Percentiles rank a stretch among this genome's conserved stretches.
phyloP scores from a whole-genome alignment of 305 asterid species.

The Fraxinus latifolia region DNA sequence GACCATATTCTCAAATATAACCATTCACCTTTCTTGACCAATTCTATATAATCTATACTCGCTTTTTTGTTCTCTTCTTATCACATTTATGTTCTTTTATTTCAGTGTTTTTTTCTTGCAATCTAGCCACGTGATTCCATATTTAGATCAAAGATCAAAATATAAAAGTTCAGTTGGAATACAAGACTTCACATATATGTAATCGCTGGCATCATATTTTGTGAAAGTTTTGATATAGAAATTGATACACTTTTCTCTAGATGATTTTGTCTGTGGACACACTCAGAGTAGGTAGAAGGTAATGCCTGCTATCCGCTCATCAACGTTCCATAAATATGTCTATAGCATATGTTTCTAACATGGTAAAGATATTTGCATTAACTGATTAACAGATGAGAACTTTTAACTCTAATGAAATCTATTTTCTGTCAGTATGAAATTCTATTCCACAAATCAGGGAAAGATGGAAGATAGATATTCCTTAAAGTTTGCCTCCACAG shows the following conservation, averaged over 20 bases:
- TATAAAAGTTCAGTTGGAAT: background rate
- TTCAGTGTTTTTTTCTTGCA: background rate
- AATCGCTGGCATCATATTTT: background rate
- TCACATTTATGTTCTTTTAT: background rate
- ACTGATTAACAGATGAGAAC: background rate
- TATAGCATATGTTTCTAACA: background rate
- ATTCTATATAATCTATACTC: background rate
- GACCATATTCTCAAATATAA: background rate
- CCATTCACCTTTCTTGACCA: background rate
- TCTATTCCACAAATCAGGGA: background rate
- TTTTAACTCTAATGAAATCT: background rate
- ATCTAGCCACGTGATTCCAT: background rate
- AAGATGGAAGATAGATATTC: background rate
- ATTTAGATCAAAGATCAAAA: background rate
- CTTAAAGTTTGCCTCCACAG: background rate
- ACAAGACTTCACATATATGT: background rate
- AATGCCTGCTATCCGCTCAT: background rate
- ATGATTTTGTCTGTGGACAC: background rate
- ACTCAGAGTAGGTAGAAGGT: background rate
- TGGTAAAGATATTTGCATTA: background rate
- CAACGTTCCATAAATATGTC: background rate
- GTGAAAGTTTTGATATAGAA: background rate
- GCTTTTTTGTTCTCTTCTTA: background rate
- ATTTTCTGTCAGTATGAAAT: background rate
- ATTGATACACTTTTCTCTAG: background rate